These are phyloP conservation scores for Kitagawia praeruptora DNA, from an alignment of 129 eudicot species.

Conservation along the genomic window DNA sequence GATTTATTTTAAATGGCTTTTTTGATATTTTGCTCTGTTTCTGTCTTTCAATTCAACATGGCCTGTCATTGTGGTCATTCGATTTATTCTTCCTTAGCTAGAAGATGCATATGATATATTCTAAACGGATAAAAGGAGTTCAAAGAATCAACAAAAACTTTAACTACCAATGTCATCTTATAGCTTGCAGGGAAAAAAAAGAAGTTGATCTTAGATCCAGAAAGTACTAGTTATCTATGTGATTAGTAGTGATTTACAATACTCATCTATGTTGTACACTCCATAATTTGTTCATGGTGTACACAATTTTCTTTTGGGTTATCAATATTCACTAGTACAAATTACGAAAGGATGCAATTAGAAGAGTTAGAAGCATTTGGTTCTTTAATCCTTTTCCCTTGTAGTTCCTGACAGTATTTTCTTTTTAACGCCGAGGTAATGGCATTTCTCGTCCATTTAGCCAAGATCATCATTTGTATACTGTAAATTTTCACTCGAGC, in stretches of 20 bases:
- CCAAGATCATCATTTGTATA: too few relatives aligned
- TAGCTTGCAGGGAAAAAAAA: neutral
- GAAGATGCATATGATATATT: neutral
- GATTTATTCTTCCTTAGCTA: neutral
- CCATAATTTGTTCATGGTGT: neutral
- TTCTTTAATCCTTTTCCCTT: too few relatives aligned
- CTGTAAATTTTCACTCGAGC: too few relatives aligned
- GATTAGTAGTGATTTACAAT: neutral
- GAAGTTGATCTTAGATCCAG: neutral
- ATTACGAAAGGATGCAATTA: too few relatives aligned
- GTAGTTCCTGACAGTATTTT: too few relatives aligned
- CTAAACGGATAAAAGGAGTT: neutral
- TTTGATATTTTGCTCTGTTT: neutral
- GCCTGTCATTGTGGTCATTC: neutral
- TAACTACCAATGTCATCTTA: neutral
- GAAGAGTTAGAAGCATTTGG: too few relatives aligned
- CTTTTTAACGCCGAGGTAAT: too few relatives aligned
- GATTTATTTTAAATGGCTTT: neutral
- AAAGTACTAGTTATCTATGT: neutral
- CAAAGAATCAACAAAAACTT: neutral
- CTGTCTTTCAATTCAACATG: neutral
- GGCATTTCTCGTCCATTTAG: too few relatives aligned
- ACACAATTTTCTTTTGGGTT: constrained; percentile 52
- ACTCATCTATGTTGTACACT: neutral
- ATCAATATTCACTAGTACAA: neutral